Percentiles rank a stretch among this genome's conserved stretches.
These are phyloP conservation scores for Plantago coronopus DNA, from an alignment of 305 asterid species.

Conservation along the genomic window DNA sequence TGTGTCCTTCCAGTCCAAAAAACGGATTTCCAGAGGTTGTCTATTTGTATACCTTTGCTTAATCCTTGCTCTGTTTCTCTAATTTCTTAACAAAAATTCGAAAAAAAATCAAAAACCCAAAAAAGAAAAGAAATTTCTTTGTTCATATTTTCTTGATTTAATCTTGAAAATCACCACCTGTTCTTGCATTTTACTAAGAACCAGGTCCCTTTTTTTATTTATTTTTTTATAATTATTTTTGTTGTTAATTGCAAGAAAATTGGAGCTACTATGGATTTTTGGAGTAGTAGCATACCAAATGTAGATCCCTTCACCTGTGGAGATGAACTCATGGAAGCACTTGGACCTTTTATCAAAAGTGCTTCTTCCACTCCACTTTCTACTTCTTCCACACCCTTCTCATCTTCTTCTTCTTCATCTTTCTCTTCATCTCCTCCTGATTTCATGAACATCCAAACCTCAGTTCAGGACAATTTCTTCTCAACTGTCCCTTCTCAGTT, in stretches of 20 bases:
- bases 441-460: not conserved
- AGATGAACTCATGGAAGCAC: conserved; percentile 69
- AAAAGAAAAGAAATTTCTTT: not conserved
- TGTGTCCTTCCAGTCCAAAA: conserved; percentile 39
- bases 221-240: not conserved
- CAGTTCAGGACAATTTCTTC: conserved; percentile 12
- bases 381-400: conserved; percentile 21
- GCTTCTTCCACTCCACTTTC: conserved; percentile 43
- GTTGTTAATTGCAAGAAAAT: conserved; percentile 11
- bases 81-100: too few relatives aligned
- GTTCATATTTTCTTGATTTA: conserved; percentile 3
- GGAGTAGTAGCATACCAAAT: conserved; percentile 35
- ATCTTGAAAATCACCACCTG: conserved; percentile 24
- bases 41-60: conserved; percentile 51
- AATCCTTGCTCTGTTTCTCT: conserved; percentile 22
- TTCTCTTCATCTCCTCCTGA: not conserved
- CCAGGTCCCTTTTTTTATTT: conserved; percentile 31
- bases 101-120: not conserved
- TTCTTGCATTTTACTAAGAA: conserved; percentile 54
- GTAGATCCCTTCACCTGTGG: conserved; percentile 48
- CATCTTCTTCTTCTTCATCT: not conserved
- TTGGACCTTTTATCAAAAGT: conserved; percentile 76
- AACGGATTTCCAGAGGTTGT: conserved; percentile 40
- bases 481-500: conserved; percentile 15
- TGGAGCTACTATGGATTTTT: conserved; percentile 65